Evolutionary conservation across 768 basidiomycete species (phyloP), one percentile per base, ranked within the genome.

Genomic region (Suillus brevipes): DNA sequence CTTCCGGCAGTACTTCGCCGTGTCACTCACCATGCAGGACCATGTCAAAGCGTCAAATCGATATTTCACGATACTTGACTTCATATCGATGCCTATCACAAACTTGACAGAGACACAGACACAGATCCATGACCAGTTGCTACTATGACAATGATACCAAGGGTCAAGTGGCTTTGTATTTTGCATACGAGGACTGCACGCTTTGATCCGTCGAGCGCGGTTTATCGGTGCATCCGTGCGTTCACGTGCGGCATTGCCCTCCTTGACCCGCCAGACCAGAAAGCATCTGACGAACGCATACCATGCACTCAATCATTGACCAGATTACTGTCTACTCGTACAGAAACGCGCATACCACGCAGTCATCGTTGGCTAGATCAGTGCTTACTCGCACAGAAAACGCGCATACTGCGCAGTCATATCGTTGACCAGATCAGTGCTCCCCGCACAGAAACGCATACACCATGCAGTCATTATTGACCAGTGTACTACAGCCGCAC

Each of bases 191-290:
- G 64, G 47, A 52, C 61, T 28, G 20, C 31, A 28, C 25, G n/a
- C 55, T 20, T 23, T 34, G 62, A 59, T 38, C 1, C 25, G 2
- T 61, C 45, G 37, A 13, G 61, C 43, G 55, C 60, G 49, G 55
- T 64, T 16, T 64, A 52, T 64, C 64, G 64, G 45, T 61, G 62
- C 60, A 63, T 52, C 18, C 13, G 64, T 63, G 61, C 60, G 59
- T 63, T 38, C 28, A 8, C 47, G 49, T 31, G 64, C 64, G 47
- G 47, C 61, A 40, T 38, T 63, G 64, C 36, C 49, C 60, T 63
- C 60, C 64, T 64, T 61, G 23, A 34, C 61, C 37, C 12, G 53
- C 53, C 31, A 40, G 34, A 28, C 20, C 10, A 61, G 34, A 45
- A 31, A 53, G 25, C 49, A 50, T 50, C 7, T 53, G 52, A 53